Percentiles rank a stretch among this genome's conserved stretches.
phyloP scores from a whole-genome alignment of 1,284 basidiomycete species.

The Cryptococcus floricola region DNA sequence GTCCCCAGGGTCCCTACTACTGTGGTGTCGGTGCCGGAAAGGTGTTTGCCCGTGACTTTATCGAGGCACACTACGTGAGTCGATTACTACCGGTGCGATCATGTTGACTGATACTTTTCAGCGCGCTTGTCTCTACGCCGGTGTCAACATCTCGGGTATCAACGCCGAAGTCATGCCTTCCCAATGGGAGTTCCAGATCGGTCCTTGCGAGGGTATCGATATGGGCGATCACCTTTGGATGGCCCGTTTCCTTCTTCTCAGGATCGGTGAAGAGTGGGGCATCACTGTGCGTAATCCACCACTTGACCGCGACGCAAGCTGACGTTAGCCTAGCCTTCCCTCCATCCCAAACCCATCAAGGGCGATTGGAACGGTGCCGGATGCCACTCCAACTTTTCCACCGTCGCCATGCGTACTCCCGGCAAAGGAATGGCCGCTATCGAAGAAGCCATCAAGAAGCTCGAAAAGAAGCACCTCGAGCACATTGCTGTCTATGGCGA shows the following conservation, averaged over 20 bases:
- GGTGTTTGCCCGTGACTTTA: constrained; percentile 96
- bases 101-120: constrained; percentile 7
- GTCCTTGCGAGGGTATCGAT: constrained; percentile 92
- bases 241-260: constrained; percentile 86
- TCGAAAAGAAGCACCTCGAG: constrained; percentile 75
- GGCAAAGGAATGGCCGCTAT: constrained; percentile 88
- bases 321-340: constrained; percentile 52
- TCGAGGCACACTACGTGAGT: constrained; percentile 89
- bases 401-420: constrained; percentile 83
- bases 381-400: constrained; percentile 92
- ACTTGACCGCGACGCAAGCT: too few relatives aligned
- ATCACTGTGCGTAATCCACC: constrained; percentile 57
- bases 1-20: constrained; percentile 99
- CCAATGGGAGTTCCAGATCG: constrained; percentile 99
- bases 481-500: constrained; percentile 97
- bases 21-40: constrained; percentile 97
- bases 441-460: constrained; percentile 88
- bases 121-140: constrained; percentile 82
- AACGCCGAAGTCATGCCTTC: constrained; percentile 99
- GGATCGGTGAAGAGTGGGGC: constrained; percentile 97
- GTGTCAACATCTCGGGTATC: constrained; percentile 98
- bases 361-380: constrained; percentile 99
- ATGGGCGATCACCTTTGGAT: constrained; percentile 99
- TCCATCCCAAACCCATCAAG: constrained; percentile 97
- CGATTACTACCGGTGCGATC: neutral